These are phyloP conservation scores for Sphagnurus paluster DNA, from an alignment of 1,284 basidiomycete genomes.

Conservation along the genomic window DNA sequence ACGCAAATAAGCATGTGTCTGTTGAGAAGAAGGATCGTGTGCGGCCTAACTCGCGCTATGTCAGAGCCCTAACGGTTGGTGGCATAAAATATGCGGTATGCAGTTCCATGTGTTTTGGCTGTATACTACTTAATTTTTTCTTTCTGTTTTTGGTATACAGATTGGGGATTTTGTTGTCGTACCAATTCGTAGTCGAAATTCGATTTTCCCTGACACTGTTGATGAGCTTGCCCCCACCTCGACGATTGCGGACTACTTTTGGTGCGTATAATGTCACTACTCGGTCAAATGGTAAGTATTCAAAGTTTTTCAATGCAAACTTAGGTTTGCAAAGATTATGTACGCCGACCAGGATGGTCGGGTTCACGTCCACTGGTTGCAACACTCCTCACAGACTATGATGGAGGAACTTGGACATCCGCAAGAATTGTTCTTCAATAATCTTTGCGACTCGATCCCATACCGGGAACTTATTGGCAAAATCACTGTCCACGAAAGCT, in stretches of 20 bases:
- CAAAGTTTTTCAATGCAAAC: conserved; percentile 1
- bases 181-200: conserved; percentile 31
- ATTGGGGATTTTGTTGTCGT: conserved; percentile 57
- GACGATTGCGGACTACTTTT: conserved; percentile 57
- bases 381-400: conserved; percentile 60
- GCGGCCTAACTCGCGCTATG: conserved; percentile 25
- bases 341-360: conserved; percentile 45
- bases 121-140: not conserved
- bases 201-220: conserved; percentile 27
- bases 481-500: conserved; percentile 39
- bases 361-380: conserved; percentile 69
- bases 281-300: not conserved
- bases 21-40: conserved; percentile 28
- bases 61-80: conserved; percentile 36
- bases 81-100: conserved; percentile 36
- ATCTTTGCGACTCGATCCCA: conserved; percentile 48
- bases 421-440: conserved; percentile 63
- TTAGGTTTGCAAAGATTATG: conserved; percentile 67
- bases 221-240: conserved; percentile 34
- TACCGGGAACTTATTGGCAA: conserved; percentile 45
- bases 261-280: conserved; percentile 38
- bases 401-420: conserved; percentile 57
- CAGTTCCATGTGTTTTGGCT: conserved; percentile 6
- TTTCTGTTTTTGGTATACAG: conserved; percentile 34
- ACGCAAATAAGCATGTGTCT: conserved; percentile 23